Conservation (phyloP, 2,329 filamentous ascomycete genomes). For the Graphium sp. region DNA sequence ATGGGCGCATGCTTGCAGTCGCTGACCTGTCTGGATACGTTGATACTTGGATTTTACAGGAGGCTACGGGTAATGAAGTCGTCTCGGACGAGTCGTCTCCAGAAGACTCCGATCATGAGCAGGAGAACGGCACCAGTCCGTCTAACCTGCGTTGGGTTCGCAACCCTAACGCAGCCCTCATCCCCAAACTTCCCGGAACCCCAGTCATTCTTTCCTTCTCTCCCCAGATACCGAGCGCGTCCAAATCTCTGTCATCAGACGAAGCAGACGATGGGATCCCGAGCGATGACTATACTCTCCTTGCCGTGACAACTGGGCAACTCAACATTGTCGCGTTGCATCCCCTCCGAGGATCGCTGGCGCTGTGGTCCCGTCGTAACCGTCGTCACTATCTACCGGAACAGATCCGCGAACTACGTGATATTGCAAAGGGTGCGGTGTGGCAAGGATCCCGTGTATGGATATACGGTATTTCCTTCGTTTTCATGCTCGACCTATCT, state of each 20-base stretch:
- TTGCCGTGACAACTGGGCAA: slow-evolving; percentile 30
- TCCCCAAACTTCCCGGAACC: slow-evolving; percentile 50
- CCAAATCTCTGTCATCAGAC: slow-evolving; percentile 5
- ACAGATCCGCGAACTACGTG: slow-evolving; percentile 57
- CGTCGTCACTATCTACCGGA: slow-evolving; percentile 57
- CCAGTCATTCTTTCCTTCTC: slow-evolving; percentile 55
- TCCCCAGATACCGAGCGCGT: slow-evolving; percentile 22
- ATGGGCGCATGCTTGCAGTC: slow-evolving; percentile 63
- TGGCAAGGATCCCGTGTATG: slow-evolving; percentile 72
- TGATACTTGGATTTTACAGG: slow-evolving; percentile 65
- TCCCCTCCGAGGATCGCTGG: slow-evolving; percentile 57
- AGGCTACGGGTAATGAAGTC: slow-evolving; percentile 12
- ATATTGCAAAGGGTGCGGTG: slow-evolving; percentile 66
- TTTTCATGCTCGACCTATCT: slow-evolving; percentile 83
- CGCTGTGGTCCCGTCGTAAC: slow-evolving; percentile 76
- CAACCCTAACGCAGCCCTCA: slow-evolving; percentile 52
- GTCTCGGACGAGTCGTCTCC: slow-evolving; percentile 19
- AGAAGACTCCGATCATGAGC: slow-evolving; percentile 25
- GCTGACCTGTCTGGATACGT: slow-evolving; percentile 73
- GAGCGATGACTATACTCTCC: slow-evolving; percentile 30
- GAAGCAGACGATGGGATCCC: slow-evolving; percentile 10
- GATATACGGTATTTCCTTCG: slow-evolving; percentile 72
- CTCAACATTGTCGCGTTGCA: slow-evolving; percentile 55
- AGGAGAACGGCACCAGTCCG: slow-evolving; percentile 17
- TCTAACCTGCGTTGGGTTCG: slow-evolving; percentile 51